These are phyloP conservation scores for Lepidium aucheri DNA, from an alignment of 345 rosid species.

Conservation along the genomic window DNA sequence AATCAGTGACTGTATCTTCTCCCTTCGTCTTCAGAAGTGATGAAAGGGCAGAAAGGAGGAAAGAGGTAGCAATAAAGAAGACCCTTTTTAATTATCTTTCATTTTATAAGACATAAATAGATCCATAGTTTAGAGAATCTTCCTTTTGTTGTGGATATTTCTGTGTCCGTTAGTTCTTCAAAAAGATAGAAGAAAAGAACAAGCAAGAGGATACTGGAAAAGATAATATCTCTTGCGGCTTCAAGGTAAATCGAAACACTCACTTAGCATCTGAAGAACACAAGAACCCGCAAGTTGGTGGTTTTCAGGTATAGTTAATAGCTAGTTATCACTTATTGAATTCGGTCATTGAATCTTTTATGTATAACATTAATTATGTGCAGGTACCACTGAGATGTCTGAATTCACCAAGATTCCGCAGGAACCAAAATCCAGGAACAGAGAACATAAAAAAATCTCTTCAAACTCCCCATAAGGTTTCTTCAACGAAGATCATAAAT, in stretches of 20 bases:
- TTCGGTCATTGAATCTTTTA: background rate
- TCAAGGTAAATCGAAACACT: constrained; percentile 30
- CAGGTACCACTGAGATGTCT: constrained; percentile 39
- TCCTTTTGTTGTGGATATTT: background rate
- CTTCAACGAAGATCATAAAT: constrained; percentile 25
- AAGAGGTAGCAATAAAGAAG: constrained; percentile 46
- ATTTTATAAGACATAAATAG: background rate
- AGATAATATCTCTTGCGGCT: constrained; percentile 25
- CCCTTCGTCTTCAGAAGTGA: constrained; percentile 77
- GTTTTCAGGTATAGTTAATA: background rate
- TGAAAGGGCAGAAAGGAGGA: constrained; percentile 78
- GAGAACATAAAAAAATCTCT: constrained; percentile 27
- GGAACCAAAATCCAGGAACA: constrained; percentile 30
- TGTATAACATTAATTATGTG: constrained; percentile 17
- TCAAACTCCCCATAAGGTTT: constrained; percentile 29
- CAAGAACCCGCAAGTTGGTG: constrained; percentile 5
- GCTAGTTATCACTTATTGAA: background rate
- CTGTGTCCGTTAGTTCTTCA: constrained; percentile 40
- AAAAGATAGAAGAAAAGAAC: constrained; percentile 60
- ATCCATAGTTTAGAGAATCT: background rate
- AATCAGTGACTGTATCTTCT: constrained; percentile 32
- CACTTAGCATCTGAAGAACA: background rate
- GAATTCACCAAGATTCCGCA: constrained; percentile 42
- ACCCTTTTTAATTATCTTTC: background rate
- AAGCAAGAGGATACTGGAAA: constrained; percentile 33